Base-by-base conservation (phyloP, 129 eudicot species). In the Chrysanthemum seticuspe region DNA sequence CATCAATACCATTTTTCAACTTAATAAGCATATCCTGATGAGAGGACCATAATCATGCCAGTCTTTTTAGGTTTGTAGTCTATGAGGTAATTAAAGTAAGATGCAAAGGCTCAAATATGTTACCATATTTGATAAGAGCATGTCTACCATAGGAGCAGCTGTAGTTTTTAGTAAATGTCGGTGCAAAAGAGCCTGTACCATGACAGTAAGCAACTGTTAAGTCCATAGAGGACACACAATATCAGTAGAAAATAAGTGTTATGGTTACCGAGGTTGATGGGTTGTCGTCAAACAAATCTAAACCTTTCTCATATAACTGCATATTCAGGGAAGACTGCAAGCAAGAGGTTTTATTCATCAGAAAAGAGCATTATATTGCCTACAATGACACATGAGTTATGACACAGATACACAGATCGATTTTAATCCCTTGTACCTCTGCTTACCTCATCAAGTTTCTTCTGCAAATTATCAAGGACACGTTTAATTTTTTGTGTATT, bases 211-310 rank as follows among this genome's bases (percentile, higher is more conserved):
- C 29, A 72, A 69, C 19, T 21, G 27, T 72, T 81, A 51, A 0
- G 8, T 15, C 50, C 60, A 23, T 34, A 56, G 50, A 70, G 50
- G 40, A 23, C 66, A 69, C 8, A 53, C 15, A 55, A 19, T 40
- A 48, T 60, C 67, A 53, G 61, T 21, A 9, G 13, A 67, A 13
- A 44, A 45, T 14, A 74, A 63, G 72, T 74, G 85, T 69, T 77
- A 44, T 21, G 50, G 21, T 76, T 83, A 94, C 99, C 25, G 84
- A 84, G 65, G 94, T 88, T 80, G 97, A 72, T 65, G 77, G 97
- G 72, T 86, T 96, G 78, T 88, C 94, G 67, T 95, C 99, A 80
- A 95, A 90, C 86, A 95, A 80, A 77, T 95, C 96, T 44, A 95
- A 72, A 50, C 97, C 94, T 80, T 90, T 95, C 50, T 90, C 97